Conservation (phyloP, 176 grass and related monocot species). For the maize (Zea mays) region Zm-B73-REFERENCE-NAM-5.0 NC_050100.1:199143001-199143500, state of each 20-base stretch:
- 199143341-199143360: conserved; percentile 25
- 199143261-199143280: neutral
- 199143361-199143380: conserved; percentile 28
- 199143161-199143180: neutral
- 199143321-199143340: neutral
- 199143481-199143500: conserved; percentile 18
- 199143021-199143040: neutral
- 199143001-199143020: neutral
- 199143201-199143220: conserved; percentile 8
- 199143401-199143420: conserved; percentile 21
- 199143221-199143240: conserved; percentile 4
- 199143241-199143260: neutral
- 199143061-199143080: neutral
- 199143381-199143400: neutral
- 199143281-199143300: conserved; percentile 9
- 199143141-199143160: neutral
- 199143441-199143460: neutral
- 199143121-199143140: neutral
- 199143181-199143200: neutral
- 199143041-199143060: neutral
- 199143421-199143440: neutral
- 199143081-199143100: neutral
- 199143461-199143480: conserved; percentile 4
- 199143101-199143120: neutral
- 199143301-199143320: neutral